Evolutionary conservation across 179 eudicot species (phyloP).

Genomic region (Carnegiea gigantea): DNA sequence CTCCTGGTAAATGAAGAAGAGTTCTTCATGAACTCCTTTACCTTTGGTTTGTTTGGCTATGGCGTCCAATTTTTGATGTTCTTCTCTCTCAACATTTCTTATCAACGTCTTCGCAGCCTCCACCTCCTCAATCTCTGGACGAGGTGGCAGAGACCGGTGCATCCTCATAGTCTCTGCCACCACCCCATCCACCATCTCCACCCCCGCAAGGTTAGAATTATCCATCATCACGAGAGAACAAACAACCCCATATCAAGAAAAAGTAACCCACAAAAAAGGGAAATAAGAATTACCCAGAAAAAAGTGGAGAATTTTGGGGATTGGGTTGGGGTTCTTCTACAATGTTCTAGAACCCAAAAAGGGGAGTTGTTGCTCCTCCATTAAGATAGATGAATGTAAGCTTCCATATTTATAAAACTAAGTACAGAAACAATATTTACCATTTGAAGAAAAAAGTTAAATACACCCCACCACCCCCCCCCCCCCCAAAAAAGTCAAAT

Average conservation of each 20-base stretch:
- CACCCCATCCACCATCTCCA: constrained; percentile 42
- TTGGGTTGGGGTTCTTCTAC: neutral
- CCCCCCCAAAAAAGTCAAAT: neutral
- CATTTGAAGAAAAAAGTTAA: neutral
- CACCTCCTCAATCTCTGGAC: constrained; percentile 78
- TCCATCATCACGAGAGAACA: constrained; percentile 12
- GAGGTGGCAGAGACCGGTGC: constrained; percentile 50
- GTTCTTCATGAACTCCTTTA: constrained; percentile 52
- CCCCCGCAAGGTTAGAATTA: neutral
- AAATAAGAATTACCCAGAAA: neutral
- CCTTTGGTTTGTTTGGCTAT: constrained; percentile 44
- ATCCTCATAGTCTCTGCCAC: constrained; percentile 66
- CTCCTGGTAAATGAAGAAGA: constrained; percentile 63
- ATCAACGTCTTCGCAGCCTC: constrained; percentile 64
- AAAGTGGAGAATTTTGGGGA: neutral
- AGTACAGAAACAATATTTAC: neutral
- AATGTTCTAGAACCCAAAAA: constrained; percentile 22
- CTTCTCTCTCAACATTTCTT: constrained; percentile 59
- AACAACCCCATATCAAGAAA: constrained; percentile 13
- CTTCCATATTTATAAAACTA: neutral
- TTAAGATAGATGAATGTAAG: neutral
- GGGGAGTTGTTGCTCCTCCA: constrained; percentile 3
- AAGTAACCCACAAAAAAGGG: neutral
- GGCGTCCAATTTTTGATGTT: constrained; percentile 51
- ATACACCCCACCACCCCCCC: no score